Evolutionary conservation across 768 basidiomycete genomes (phyloP), one percentile per base, ranked within the genome.

Genomic region (Gloeophyllum trabeum): DNA sequence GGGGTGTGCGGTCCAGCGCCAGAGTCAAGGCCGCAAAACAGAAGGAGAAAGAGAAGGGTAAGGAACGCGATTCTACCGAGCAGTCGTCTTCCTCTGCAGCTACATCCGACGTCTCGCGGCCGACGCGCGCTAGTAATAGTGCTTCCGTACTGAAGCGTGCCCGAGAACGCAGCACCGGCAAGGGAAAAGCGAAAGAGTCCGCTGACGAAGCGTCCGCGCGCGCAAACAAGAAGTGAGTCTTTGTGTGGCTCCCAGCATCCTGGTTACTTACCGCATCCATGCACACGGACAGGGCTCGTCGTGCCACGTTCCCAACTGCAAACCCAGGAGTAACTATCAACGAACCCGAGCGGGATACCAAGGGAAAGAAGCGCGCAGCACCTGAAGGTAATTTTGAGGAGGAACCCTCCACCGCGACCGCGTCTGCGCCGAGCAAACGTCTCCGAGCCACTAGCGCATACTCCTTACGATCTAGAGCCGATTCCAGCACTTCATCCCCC

Each of bases 301-400:
- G 77, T 55, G 67, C 71, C 46, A 71, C 74, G 39, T 62, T 65
- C 35, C 62, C 63, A 54, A 47, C 59, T 54, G 49, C 63, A 48
- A 52, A 66, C 53, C 39, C 66, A 49, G 56, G 71, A 51, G 60
- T 63, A 64, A 74, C 63, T 44, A 89, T 88, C 62, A 80, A 79
- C 78, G 88, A 90, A 70, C 75, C 81, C 39, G 51, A 65, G 2
- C 71, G 71, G 55, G 86, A 89, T 63, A 61, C 62, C 50, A 93
- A 93, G 63, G 92, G 90, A 45, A 96, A 96, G 78, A 94, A 93
- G 66, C 83, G 88, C 53, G 90, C 88, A 28, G 75, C 70, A 24
- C 81, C 82, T 38, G 84, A 89, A 63, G 61, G 66, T 24, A 62
- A 62, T 50, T 76, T 76, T 35, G 82, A 83, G 61, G 78, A 82